Percentiles rank a stretch among this genome's conserved stretches.
phyloP scores from a whole-genome alignment of 352 stramenopile species.

The Globisporangium polare region DNA sequence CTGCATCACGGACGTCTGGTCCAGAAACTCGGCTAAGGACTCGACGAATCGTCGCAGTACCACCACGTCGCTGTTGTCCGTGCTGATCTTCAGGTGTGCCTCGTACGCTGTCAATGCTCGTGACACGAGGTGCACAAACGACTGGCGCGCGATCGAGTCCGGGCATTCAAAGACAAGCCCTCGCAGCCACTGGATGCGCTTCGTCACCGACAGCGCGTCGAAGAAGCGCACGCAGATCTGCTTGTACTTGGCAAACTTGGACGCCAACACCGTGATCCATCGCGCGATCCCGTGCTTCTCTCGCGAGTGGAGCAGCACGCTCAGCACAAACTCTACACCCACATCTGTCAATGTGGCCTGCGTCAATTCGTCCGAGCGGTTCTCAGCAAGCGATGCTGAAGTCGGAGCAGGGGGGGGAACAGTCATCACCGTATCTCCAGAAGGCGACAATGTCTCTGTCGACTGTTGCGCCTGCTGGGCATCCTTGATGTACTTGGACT shows the following conservation, averaged over 20 bases:
- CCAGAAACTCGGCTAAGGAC: constrained; percentile 53
- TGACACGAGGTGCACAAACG: constrained; percentile 80
- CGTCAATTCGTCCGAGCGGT: constrained; percentile 46
- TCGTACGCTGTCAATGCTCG: constrained; percentile 70
- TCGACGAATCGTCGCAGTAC: constrained; percentile 38
- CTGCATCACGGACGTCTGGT: constrained; percentile 72
- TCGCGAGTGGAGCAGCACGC: constrained; percentile 83
- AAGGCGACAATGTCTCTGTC: constrained; percentile 5
- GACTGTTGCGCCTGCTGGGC: background rate
- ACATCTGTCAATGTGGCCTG: constrained; percentile 75
- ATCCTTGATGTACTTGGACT: constrained; percentile 78
- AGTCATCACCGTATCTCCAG: constrained; percentile 10
- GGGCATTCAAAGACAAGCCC: constrained; percentile 81
- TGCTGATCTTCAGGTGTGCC: constrained; percentile 35
- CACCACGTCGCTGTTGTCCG: constrained; percentile 14
- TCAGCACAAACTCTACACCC: constrained; percentile 84
- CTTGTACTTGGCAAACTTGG: constrained; percentile 74
- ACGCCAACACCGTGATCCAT: constrained; percentile 74
- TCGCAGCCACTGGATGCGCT: constrained; percentile 56
- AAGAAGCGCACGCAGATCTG: constrained; percentile 71
- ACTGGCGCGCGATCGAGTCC: constrained; percentile 82
- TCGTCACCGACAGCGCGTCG: constrained; percentile 45
- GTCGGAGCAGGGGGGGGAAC: constrained; percentile 21
- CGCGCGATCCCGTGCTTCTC: constrained; percentile 85
- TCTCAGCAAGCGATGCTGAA: constrained; percentile 11